Percentiles rank a stretch among this genome's conserved stretches.
phyloP scores from a whole-genome alignment of 78 protist species.

The Speleostelium caveatum region DNA sequence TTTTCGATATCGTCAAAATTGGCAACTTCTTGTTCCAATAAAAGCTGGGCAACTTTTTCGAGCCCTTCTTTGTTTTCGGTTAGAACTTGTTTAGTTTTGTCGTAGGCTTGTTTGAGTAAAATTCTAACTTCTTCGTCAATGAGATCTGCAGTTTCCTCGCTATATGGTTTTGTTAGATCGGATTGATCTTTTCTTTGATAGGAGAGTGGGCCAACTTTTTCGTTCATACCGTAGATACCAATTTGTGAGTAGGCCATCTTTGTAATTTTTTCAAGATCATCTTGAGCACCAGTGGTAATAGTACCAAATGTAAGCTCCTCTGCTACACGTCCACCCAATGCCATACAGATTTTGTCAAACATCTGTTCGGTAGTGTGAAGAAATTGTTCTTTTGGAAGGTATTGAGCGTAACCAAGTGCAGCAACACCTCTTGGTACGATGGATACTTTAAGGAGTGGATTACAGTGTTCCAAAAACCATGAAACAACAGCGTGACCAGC shows the following conservation, averaged over 20 bases:
- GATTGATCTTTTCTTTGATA: conserved; percentile 58
- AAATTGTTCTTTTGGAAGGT: conserved; percentile 92
- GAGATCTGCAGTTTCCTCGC: conserved; percentile 85
- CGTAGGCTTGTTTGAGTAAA: conserved; percentile 62
- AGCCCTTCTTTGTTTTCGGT: conserved; percentile 56
- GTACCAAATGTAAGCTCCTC: conserved; percentile 85
- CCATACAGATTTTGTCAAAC: conserved; percentile 91
- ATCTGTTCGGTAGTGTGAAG: conserved; percentile 88
- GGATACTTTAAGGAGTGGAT: conserved; percentile 94
- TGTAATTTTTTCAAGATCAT: conserved; percentile 92
- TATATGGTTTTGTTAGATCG: conserved; percentile 87
- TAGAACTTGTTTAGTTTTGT: conserved; percentile 51
- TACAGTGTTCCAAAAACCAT: conserved; percentile 94
- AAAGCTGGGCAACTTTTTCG: conserved; percentile 84
- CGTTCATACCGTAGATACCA: conserved; percentile 92
- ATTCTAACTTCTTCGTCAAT: conserved; percentile 87
- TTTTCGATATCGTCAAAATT: conserved; percentile 82
- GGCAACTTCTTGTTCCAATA: conserved; percentile 92
- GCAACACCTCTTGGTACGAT: conserved; percentile 96
- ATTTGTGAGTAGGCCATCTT: conserved; percentile 90
- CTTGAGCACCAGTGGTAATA: conserved; percentile 96
- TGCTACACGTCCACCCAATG: conserved; percentile 94
- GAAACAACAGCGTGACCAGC: conserved; percentile 87
- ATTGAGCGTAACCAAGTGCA: conserved; percentile 95
- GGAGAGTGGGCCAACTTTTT: conserved; percentile 87